phyloP scores from a whole-genome alignment of 306 rosid species.

The Prunus fruticosa region DNA sequence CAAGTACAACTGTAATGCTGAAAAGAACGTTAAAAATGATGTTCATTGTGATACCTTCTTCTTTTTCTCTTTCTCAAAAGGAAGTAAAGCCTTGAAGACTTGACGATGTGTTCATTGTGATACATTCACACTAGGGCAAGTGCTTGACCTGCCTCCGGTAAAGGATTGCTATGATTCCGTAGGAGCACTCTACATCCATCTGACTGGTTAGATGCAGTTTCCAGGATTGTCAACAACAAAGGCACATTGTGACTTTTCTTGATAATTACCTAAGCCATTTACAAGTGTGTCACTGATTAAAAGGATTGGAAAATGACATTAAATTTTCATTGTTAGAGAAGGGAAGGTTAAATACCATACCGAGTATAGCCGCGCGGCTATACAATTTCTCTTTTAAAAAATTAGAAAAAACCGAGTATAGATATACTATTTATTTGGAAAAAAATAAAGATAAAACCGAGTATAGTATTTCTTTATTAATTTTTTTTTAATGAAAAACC shows the following conservation, averaged over 20 bases:
- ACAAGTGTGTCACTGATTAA: background rate
- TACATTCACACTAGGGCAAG: conserved; percentile 20
- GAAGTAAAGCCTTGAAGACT: conserved; percentile 83
- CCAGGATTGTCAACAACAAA: conserved; percentile 82
- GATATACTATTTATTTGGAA: no score
- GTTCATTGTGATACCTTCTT: conserved; percentile 49
- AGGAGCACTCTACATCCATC: conserved; percentile 48
- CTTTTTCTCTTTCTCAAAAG: conserved; percentile 77
- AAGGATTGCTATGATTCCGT: conserved; percentile 78
- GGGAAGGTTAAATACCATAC: conserved; percentile 38
- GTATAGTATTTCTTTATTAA: no score
- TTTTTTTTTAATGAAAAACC: no score
- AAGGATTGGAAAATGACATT: conserved; percentile 17
- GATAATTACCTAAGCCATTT: conserved; percentile 50
- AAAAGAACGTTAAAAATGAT: conserved; percentile 12
- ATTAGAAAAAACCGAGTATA: no score
- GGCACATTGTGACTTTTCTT: conserved; percentile 88
- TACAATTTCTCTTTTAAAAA: no score
- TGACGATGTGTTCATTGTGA: conserved; percentile 38
- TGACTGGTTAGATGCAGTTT: conserved; percentile 48
- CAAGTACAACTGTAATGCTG: conserved; percentile 7
- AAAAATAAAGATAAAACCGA: no score
- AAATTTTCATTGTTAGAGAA: background rate
- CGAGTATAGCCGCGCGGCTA: no score
- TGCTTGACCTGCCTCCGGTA: conserved; percentile 88